These are phyloP conservation scores for Neofusicoccum sp. DNA, from an alignment of 2,329 filamentous ascomycete genomes.

Conservation along the genomic window DNA sequence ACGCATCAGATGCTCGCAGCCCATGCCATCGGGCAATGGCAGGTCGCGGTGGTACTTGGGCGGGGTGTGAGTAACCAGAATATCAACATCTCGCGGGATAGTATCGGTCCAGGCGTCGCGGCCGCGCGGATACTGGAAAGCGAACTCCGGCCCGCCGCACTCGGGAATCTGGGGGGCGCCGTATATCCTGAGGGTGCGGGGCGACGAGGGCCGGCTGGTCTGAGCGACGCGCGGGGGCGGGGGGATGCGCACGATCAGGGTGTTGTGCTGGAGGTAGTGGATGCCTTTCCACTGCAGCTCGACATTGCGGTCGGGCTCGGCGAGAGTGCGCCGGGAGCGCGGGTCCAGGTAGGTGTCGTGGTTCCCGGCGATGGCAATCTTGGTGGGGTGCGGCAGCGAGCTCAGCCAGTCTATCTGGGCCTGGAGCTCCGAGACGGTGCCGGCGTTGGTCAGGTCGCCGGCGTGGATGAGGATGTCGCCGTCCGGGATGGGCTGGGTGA, in stretches of 20 bases:
- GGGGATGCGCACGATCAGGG: conserved; percentile 64
- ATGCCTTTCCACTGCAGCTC: conserved; percentile 68
- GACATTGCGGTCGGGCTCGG: conserved; percentile 57
- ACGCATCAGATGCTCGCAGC: conserved; percentile 69
- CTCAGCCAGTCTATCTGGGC: conserved; percentile 82
- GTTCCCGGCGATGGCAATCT: conserved; percentile 83
- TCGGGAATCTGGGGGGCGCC: conserved; percentile 79
- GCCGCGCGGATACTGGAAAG: conserved; percentile 72
- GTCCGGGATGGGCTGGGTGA: conserved; percentile 62
- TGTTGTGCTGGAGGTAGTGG: conserved; percentile 73
- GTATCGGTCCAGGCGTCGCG: conserved; percentile 72
- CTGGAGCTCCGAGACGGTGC: conserved; percentile 74
- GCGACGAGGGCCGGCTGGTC: conserved; percentile 37
- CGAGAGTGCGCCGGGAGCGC: conserved; percentile 55
- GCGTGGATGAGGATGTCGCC: conserved; percentile 90
- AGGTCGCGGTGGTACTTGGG: conserved; percentile 71
- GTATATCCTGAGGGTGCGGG: conserved; percentile 69
- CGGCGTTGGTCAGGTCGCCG: conserved; percentile 78
- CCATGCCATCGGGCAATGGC: conserved; percentile 61
- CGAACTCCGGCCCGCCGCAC: conserved; percentile 72
- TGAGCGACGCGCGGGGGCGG: background rate
- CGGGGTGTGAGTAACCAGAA: conserved; percentile 81
- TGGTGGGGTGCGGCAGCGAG: conserved; percentile 72
- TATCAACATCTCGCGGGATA: conserved; percentile 71
- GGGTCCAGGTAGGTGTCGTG: conserved; percentile 86